These are phyloP conservation scores for Aspergillus ochraceus DNA, from an alignment of 2,329 filamentous ascomycete genomes.

Conservation along the genomic window DNA sequence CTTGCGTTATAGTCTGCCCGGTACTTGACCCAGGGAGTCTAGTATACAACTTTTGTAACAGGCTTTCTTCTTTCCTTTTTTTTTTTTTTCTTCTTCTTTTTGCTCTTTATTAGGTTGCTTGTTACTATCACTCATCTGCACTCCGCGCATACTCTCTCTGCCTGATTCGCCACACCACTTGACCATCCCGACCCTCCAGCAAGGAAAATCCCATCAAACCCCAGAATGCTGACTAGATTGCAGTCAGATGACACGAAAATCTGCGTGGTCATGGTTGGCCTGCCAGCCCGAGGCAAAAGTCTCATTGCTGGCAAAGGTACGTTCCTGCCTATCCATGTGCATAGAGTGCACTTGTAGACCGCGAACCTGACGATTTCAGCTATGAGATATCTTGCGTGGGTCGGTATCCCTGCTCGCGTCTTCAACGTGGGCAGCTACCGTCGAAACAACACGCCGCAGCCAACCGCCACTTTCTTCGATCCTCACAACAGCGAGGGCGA, in stretches of 20 bases:
- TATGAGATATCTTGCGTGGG: slow-evolving; percentile 92
- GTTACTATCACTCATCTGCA: neutral
- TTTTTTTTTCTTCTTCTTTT: neutral
- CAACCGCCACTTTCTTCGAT: slow-evolving; percentile 93
- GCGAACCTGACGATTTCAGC: slow-evolving; percentile 51
- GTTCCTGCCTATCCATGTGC: slow-evolving; percentile 20
- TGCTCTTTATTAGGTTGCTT: neutral
- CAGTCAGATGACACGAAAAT: slow-evolving; percentile 96
- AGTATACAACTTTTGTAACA: neutral
- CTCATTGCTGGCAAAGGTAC: slow-evolving; percentile 95
- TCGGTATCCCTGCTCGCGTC: slow-evolving; percentile 87
- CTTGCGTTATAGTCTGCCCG: neutral
- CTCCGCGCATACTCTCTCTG: neutral
- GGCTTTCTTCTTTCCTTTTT: neutral
- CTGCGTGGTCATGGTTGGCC: slow-evolving; percentile 97
- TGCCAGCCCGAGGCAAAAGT: slow-evolving; percentile 94
- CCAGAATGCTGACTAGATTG: slow-evolving; percentile 41
- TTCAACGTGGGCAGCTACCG: slow-evolving; percentile 99
- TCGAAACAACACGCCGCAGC: slow-evolving; percentile 83
- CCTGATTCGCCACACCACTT: too few species aligned
- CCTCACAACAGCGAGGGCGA: slow-evolving; percentile 87
- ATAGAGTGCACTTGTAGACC: neutral
- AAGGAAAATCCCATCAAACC: neutral
- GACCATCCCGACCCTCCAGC: too few species aligned
- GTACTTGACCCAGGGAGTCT: neutral